phyloP scores from a whole-genome alignment of 2,329 filamentous ascomycete genomes.

The Talaromyces sp. region DNA sequence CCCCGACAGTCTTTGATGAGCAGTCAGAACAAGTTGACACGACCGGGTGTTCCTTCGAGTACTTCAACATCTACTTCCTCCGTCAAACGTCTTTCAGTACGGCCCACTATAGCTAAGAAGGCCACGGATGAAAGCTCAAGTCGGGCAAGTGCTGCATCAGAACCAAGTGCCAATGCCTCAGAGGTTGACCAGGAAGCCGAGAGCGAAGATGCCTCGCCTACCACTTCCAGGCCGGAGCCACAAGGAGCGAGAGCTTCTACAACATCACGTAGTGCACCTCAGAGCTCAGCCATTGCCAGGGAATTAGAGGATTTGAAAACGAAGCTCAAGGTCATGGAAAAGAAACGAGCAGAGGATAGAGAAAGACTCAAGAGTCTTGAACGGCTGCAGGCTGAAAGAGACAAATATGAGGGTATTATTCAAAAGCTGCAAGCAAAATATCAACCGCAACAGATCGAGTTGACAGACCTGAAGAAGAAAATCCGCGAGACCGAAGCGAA shows the following conservation, averaged over 20 bases:
- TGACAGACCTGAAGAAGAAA: slow-evolving; percentile 69
- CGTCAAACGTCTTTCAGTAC: slow-evolving; percentile 35
- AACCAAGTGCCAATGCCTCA: slow-evolving; percentile 29
- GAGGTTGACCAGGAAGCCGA: slow-evolving; percentile 24
- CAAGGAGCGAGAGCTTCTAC: slow-evolving; percentile 26
- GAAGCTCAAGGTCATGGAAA: slow-evolving; percentile 81
- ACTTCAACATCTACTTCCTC: slow-evolving; percentile 23
- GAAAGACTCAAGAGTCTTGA: slow-evolving; percentile 79
- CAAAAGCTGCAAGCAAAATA: slow-evolving; percentile 89
- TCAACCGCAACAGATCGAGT: slow-evolving; percentile 78
- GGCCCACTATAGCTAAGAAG: slow-evolving; percentile 27
- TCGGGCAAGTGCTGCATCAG: slow-evolving; percentile 26
- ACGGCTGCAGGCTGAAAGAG: slow-evolving; percentile 60
- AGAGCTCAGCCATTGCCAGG: slow-evolving; percentile 52
- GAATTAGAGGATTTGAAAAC: slow-evolving; percentile 86
- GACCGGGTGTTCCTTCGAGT: slow-evolving; percentile 29
- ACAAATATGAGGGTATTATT: slow-evolving; percentile 69
- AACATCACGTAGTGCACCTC: slow-evolving; percentile 42
- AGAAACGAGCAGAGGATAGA: slow-evolving; percentile 78
- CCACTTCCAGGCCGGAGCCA: slow-evolving; percentile 25
- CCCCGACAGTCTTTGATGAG: slow-evolving; percentile 41
- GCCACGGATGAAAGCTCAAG: slow-evolving; percentile 28
- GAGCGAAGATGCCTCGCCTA: slow-evolving; percentile 22
- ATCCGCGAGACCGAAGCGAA: slow-evolving; percentile 71
- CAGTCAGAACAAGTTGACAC: slow-evolving; percentile 31